These are phyloP conservation scores for Ophiocordyceps unilateralis DNA, from an alignment of 2,329 filamentous ascomycete genomes.

Conservation along the genomic window DNA sequence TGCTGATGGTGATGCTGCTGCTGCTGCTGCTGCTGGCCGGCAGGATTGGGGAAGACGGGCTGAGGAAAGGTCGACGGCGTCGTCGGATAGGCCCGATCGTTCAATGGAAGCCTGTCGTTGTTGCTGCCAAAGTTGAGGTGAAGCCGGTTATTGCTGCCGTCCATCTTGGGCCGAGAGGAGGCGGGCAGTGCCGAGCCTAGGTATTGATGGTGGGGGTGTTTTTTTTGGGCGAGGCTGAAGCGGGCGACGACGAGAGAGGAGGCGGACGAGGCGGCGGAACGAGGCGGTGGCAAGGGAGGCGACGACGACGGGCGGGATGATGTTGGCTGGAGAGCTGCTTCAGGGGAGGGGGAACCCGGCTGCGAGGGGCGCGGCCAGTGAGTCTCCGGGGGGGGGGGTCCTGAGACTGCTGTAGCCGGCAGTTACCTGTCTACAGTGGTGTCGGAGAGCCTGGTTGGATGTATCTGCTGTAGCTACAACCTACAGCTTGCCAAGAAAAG, in stretches of 20 bases:
- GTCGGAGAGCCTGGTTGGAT: not conserved
- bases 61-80: slow-evolving; percentile 95
- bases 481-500: too few species aligned
- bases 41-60: slow-evolving; percentile 43
- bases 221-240: not conserved
- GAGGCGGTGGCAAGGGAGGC: not conserved
- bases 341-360: not conserved
- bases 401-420: not conserved
- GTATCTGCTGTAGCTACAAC: not conserved
- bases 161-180: slow-evolving; percentile 18
- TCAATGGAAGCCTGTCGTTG: slow-evolving; percentile 43
- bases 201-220: not conserved
- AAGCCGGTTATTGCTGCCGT: slow-evolving; percentile 41
- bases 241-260: not conserved
- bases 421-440: not conserved
- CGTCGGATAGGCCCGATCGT: slow-evolving; percentile 60
- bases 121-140: slow-evolving; percentile 51
- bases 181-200: not conserved
- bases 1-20: slow-evolving; percentile 20
- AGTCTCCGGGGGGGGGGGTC: not conserved
- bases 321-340: not conserved
- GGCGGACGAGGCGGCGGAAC: not conserved
- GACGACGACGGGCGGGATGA: not conserved
- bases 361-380: not conserved
- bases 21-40: slow-evolving; percentile 14